These are phyloP conservation scores for Guadua angustifolia DNA, from an alignment of 176 grass and related monocot species.

Conservation along the genomic window DNA sequence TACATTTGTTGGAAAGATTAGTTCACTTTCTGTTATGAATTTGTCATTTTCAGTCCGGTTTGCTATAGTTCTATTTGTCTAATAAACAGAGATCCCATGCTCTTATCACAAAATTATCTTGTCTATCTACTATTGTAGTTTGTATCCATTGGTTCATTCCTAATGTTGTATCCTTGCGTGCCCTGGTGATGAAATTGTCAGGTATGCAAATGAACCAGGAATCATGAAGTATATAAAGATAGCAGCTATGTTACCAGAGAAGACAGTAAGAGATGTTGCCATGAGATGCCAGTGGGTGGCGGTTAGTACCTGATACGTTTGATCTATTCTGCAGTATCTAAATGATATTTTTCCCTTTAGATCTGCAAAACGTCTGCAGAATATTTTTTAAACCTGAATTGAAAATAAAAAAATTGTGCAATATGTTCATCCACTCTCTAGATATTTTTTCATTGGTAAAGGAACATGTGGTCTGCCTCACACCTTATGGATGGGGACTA, in stretches of 20 bases:
- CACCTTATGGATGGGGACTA: constrained; percentile 40
- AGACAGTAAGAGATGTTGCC: constrained; percentile 98
- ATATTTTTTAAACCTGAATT: constrained; percentile 31
- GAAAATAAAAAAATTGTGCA: not conserved
- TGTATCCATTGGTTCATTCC: not conserved
- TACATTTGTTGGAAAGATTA: constrained; percentile 17
- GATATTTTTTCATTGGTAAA: constrained; percentile 28
- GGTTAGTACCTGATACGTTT: constrained; percentile 58
- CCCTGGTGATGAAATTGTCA: constrained; percentile 47
- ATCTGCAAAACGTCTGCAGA: not conserved
- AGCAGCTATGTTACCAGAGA: constrained; percentile 79
- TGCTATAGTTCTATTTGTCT: not conserved
- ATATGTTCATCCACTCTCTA: constrained; percentile 38
- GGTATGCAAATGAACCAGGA: constrained; percentile 74
- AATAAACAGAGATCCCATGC: constrained; percentile 10
- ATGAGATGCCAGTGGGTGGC: constrained; percentile 96
- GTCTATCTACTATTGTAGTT: constrained; percentile 13
- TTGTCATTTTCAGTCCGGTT: not conserved
- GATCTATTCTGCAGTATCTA: constrained; percentile 24
- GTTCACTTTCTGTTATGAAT: not conserved
- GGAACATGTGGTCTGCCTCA: constrained; percentile 32
- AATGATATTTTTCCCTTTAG: not conserved
- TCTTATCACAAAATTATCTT: constrained; percentile 1
- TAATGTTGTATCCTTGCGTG: constrained; percentile 34
- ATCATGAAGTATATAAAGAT: constrained; percentile 99